A percentile compares a stretch with the other conserved stretches of the same genome.
Evolutionary conservation across 495 filamentous ascomycete genomes (phyloP).

Genomic region (Penicillium psychrofluorescens): DNA sequence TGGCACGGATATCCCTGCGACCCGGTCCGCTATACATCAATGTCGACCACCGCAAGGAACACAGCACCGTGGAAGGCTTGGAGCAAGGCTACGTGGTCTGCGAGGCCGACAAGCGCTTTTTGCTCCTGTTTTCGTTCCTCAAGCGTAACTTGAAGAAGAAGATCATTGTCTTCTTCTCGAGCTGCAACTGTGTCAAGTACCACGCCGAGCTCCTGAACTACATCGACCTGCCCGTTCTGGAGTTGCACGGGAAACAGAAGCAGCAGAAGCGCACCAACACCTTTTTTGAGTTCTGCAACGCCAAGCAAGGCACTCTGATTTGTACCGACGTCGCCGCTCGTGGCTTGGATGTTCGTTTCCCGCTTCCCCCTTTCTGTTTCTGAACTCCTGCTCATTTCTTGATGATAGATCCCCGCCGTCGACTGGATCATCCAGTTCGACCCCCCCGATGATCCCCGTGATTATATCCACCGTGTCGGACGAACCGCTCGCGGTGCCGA

Average conservation of each 20-base stretch:
- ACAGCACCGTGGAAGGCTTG: slow-evolving; percentile 81
- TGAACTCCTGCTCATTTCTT: slow-evolving; percentile 3
- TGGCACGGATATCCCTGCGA: slow-evolving; percentile 86
- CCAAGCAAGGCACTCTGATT: slow-evolving; percentile 79
- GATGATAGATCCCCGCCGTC: slow-evolving; percentile 68
- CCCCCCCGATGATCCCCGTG: slow-evolving; percentile 81
- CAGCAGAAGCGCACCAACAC: slow-evolving; percentile 96
- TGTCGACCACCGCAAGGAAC: slow-evolving; percentile 71
- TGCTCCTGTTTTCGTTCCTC: slow-evolving; percentile 91
- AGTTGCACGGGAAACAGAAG: slow-evolving; percentile 86
- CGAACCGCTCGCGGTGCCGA: slow-evolving; percentile 84
- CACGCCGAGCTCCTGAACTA: slow-evolving; percentile 91
- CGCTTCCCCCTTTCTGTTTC: background rate
- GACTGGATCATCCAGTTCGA: slow-evolving; percentile 97
- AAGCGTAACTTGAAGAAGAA: slow-evolving; percentile 90
- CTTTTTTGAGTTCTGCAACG: slow-evolving; percentile 98
- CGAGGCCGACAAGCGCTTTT: slow-evolving; percentile 87
- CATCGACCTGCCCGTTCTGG: slow-evolving; percentile 82
- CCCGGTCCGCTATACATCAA: slow-evolving; percentile 95
- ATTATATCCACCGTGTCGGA: slow-evolving; percentile 96
- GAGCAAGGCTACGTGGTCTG: slow-evolving; percentile 95
- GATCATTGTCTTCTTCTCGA: slow-evolving; percentile 94
- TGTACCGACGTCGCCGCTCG: slow-evolving; percentile 95
- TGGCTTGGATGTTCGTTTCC: slow-evolving; percentile 67
- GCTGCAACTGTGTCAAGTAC: slow-evolving; percentile 91